A percentile compares a stretch with the other conserved stretches of the same genome.
Evolutionary conservation across 2,329 filamentous ascomycete species (phyloP).

Genomic region (Didymella arachidicola): DNA sequence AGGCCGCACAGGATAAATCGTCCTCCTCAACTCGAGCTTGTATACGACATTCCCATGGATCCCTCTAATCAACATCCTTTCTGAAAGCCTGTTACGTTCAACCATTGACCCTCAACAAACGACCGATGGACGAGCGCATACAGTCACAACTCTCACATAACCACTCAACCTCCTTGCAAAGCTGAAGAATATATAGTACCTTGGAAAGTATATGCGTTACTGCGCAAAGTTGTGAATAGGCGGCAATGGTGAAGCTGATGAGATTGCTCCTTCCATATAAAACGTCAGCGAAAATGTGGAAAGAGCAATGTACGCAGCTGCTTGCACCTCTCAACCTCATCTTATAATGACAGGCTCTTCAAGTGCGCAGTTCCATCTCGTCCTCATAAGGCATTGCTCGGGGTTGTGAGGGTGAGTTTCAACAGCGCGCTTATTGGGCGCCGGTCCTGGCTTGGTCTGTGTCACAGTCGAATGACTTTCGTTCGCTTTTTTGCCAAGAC

Average conservation of each 20-base stretch:
- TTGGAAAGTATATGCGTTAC: neutral
- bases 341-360: neutral
- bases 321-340: neutral
- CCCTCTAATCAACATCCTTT: neutral
- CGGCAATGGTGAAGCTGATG: neutral
- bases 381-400: neutral
- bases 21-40: neutral
- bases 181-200: neutral
- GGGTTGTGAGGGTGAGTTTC: constrained; percentile 13
- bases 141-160: neutral
- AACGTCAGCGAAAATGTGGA: neutral
- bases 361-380: too few species aligned
- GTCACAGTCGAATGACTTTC: constrained; percentile 26
- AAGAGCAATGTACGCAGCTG: neutral
- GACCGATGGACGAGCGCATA: neutral
- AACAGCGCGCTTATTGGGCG: constrained; percentile 16
- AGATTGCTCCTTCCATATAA: neutral
- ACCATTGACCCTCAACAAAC: neutral
- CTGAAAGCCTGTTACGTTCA: too few species aligned
- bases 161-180: too few species aligned
- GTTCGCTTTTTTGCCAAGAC: constrained; percentile 20
- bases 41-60: neutral
- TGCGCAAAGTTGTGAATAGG: neutral
- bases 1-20: constrained; percentile 1
- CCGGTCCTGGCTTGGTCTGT: constrained; percentile 17